A percentile compares a stretch with the other conserved stretches of the same genome.
Evolutionary conservation across 441 rosid species (phyloP).

Genomic region (Theobroma grandiflorum): DNA sequence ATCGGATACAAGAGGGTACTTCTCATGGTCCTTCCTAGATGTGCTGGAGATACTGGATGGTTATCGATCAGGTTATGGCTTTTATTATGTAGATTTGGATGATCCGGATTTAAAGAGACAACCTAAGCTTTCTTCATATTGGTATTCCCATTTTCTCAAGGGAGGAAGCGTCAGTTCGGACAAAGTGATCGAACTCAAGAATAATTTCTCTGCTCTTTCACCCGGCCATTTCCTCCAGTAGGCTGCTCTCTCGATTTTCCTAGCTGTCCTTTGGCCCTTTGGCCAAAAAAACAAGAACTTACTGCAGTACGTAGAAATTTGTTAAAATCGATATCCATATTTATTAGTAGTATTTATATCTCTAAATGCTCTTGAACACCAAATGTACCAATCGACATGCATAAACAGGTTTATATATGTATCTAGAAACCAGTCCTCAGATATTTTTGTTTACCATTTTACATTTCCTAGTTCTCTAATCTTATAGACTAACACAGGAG

Average conservation of each 20-base stretch:
- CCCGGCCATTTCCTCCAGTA: constrained; percentile 14
- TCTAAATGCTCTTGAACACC: too few relatives aligned
- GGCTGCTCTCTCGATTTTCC: neutral
- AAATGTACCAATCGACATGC: too few relatives aligned
- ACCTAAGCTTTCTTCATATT: constrained; percentile 69
- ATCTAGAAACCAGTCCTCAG: too few relatives aligned
- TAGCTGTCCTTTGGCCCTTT: neutral
- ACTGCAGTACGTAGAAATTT: too few relatives aligned
- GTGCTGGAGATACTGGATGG: constrained; percentile 59
- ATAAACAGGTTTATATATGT: too few relatives aligned
- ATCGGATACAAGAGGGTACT: constrained; percentile 68
- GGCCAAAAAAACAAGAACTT: neutral
- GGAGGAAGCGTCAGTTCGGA: constrained; percentile 42
- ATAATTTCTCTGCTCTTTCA: constrained; percentile 13
- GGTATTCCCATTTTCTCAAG: constrained; percentile 68
- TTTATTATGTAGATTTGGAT: constrained; percentile 60
- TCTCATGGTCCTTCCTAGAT: constrained; percentile 71
- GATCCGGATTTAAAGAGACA: constrained; percentile 54
- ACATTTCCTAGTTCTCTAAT: too few relatives aligned
- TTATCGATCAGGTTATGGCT: constrained; percentile 46
- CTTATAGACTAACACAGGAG: too few relatives aligned
- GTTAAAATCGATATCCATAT: too few relatives aligned
- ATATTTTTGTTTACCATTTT: too few relatives aligned
- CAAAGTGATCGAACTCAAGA: constrained; percentile 20
- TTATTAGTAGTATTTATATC: too few relatives aligned